Base-by-base conservation (phyloP, 83 land plant species). In the Diphasiastrum complanatum region DNA sequence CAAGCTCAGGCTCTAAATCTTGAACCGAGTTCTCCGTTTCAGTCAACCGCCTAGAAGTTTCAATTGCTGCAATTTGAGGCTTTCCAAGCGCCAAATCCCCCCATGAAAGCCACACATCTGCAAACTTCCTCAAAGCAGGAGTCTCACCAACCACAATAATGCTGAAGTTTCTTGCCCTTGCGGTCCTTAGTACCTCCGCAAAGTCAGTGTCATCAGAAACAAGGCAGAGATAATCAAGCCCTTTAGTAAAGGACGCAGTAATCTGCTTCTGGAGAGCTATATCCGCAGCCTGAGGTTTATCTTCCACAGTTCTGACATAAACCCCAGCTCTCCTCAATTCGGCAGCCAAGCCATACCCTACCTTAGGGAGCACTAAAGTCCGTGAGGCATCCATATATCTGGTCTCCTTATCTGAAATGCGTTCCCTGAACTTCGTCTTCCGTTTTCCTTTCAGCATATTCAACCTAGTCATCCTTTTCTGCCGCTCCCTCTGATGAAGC, bases 401-500 rank as follows among this genome's bases (percentile, higher is more conserved):
- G 19, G 55, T 33, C 16, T 60, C 60, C 47, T 74, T 74, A 33
- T 29, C 74, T 1, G 59, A 49, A 10, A 64, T 49, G 23, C 27
- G 23, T 27, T 19, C 33, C 24, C 51, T 46, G 37, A 47, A 64
- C 31, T 64, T 64, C 0, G 18, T 4, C 19, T 49, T 47, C 34
- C 55, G 28, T 23, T 64, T 64, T 30, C 67, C 67, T 25, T 47
- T 64, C 1, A 64, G 59, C 18, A 11, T 2, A 47, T 64, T 48
- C 40, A 89, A 67, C 59, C 77, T 80, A 38, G 43, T 64, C 68
- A 85, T 33, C 63, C 95, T 70, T 67, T 89, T 89, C 47, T 5
- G 32, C 16, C 88, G 80, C 63, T 89, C 96, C 1, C 87, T 64
- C 82, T 83, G 85, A 61, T 89, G 96, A 57, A 89, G 49, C 35